Conservation (phyloP, 179 eudicot species). For the Spergularia azorica region DNA sequence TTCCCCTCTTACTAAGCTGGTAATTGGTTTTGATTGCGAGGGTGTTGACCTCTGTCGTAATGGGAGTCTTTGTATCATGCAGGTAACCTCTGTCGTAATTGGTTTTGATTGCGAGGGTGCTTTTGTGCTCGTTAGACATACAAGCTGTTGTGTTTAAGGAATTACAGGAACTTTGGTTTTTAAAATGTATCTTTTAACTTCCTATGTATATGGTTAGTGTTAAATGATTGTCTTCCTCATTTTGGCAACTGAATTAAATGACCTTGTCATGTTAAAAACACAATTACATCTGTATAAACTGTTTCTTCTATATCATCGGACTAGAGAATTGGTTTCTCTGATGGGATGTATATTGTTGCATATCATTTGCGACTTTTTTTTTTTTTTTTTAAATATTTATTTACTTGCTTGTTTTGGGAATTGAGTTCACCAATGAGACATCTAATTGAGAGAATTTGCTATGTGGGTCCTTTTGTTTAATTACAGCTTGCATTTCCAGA, state of each 20-base stretch:
- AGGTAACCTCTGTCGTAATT: too few relatives aligned
- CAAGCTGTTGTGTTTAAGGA: constrained; percentile 1
- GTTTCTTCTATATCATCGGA: not conserved
- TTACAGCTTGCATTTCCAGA: constrained; percentile 91
- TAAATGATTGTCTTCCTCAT: not conserved
- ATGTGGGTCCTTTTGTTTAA: not conserved
- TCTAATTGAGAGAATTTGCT: not conserved
- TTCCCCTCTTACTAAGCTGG: constrained; percentile 55
- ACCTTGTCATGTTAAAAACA: not conserved
- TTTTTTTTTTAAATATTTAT: not conserved
- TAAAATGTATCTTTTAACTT: not conserved
- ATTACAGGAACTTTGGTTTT: not conserved
- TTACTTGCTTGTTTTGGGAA: not conserved
- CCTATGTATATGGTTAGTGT: not conserved
- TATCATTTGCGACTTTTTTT: not conserved
- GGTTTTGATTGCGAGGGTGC: too few relatives aligned
- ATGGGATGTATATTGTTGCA: constrained; percentile 3
- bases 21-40: constrained; percentile 91
- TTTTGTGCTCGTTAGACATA: not conserved
- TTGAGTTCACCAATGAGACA: too few relatives aligned
- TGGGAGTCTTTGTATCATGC: constrained; percentile 92
- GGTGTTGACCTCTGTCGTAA: constrained; percentile 91
- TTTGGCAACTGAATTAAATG: not conserved
- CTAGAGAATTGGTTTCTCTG: not conserved
- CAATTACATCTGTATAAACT: not conserved